Conservation (phyloP, 208 protist species). For the Angomonas ambiguus region DNA sequence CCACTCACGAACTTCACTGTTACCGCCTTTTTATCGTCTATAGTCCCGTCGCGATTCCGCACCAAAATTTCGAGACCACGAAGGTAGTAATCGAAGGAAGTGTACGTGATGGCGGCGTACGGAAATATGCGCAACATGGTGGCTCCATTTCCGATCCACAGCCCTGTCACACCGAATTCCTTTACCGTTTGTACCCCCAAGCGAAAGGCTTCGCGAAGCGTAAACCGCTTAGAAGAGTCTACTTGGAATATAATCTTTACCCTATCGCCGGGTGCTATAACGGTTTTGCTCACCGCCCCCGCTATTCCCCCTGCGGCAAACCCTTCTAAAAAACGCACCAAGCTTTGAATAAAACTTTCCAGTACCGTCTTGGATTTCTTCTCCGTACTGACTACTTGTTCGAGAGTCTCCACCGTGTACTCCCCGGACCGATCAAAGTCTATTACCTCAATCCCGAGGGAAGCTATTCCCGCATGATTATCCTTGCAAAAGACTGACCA, state of each 20-base stretch:
- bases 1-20: constrained; percentile 76
- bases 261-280: constrained; percentile 91
- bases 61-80: constrained; percentile 2
- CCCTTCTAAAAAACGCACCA: constrained; percentile 80
- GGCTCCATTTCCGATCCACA: constrained; percentile 94
- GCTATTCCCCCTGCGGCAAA: constrained; percentile 92
- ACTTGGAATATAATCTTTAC: constrained; percentile 96
- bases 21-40: constrained; percentile 46
- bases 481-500: constrained; percentile 73
- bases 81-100: constrained; percentile 88
- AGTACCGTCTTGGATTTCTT: not conserved
- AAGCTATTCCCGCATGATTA: constrained; percentile 50
- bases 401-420: constrained; percentile 42
- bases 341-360: constrained; percentile 16
- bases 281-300: constrained; percentile 91
- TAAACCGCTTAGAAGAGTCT: constrained; percentile 54
- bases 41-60: constrained; percentile 18
- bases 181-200: constrained; percentile 71
- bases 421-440: constrained; percentile 68
- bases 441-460: constrained; percentile 42
- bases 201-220: constrained; percentile 50
- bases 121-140: constrained; percentile 94
- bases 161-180: constrained; percentile 77
- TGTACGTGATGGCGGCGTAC: constrained; percentile 93
- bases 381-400: not conserved